Base-by-base conservation (phyloP, 2,329 filamentous ascomycete species). In the Fusarium compactum region DNA sequence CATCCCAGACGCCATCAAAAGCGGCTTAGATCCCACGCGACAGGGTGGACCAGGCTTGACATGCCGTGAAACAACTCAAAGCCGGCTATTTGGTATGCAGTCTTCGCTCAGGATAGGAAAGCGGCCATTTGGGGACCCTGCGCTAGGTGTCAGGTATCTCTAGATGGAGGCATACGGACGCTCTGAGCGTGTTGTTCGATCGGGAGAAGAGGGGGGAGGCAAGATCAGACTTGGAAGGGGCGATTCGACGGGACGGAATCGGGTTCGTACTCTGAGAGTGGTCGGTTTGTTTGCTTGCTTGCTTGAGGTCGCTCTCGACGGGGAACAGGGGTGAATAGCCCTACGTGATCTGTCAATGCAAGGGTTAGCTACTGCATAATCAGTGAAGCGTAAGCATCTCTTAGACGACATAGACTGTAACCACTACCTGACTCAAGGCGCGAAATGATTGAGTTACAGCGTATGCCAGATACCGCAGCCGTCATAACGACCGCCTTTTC, bases 61-160 rank as follows among this genome's bases (percentile, higher is more conserved):
- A 57, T 50, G 30, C 52, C 3, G 69, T 70, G 57, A 32, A 34
- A 67, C 65, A 43, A 22, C 38, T 58, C 27, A 56, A 41, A 56
- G 50, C 70, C 65, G 50, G 50, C 22, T 59, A 38, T 27, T 62
- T 73, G 70, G 70, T 62, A 69, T 73, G 70, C 70, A 67, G 46
- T 18, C 22, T 22, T 41, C 32, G 25, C 67, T 45, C 27, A 65
- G 41, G 22, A 62, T 24, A 68, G 70, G 55, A 73, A 61, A 12
- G 62, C 25, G 34, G 34, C 30, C 30, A 38, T 45, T 50, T 12
- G 6, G 14, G 9, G n/a, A 29, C 16, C 6, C 6, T n/a, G 24
- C 32, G 34, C 34, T 18, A 41, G 7, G 24, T 20, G 6, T 41
- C n/a, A 41, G 32, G 40, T 52, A 29, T 52, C 34, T 25, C n/a